Evolutionary conservation across 352 stramenopile genomes (phyloP).

Genomic region (Phytophthora boehmeriae): DNA sequence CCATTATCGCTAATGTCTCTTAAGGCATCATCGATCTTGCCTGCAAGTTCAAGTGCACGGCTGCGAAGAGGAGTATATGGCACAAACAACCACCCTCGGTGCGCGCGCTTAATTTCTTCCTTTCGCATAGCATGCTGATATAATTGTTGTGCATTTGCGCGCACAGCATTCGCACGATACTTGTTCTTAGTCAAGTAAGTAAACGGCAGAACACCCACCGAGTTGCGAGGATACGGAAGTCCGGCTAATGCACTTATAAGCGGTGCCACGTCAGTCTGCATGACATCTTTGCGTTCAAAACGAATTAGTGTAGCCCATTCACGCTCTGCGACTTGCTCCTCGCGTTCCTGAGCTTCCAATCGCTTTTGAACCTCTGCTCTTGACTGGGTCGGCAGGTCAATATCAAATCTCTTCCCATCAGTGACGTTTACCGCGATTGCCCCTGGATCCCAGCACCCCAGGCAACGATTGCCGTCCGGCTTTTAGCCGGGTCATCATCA

Average conservation of each 20-base stretch:
- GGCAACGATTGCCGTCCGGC: conserved; percentile 72
- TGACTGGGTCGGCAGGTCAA: conserved; percentile 76
- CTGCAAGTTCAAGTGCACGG: conserved; percentile 27
- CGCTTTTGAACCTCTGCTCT: conserved; percentile 51
- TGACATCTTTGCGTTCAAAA: conserved; percentile 73
- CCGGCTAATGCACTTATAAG: conserved; percentile 70
- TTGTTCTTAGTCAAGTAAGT: conserved; percentile 56
- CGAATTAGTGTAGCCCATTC: conserved; percentile 53
- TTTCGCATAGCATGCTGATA: conserved; percentile 66
- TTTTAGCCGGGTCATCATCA: conserved; percentile 77
- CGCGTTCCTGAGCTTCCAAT: conserved; percentile 40
- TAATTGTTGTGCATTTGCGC: conserved; percentile 77
- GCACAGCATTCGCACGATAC: conserved; percentile 63
- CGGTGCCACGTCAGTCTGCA: conserved; percentile 82
- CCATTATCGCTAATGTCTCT: conserved; percentile 19
- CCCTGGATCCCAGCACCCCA: conserved; percentile 72
- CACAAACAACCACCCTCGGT: conserved; percentile 64
- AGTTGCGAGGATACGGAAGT: conserved; percentile 79
- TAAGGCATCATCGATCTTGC: conserved; percentile 32
- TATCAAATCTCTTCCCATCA: conserved; percentile 32
- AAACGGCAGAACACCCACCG: conserved; percentile 78
- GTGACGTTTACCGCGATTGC: conserved; percentile 20
- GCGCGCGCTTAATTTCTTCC: conserved; percentile 56
- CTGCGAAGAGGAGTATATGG: conserved; percentile 49
- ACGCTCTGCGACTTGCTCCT: conserved; percentile 45